Evolutionary conservation across 495 filamentous ascomycete species (phyloP), one percentile per base, ranked within the genome.

Genomic region (Trichocladium antarcticum): DNA sequence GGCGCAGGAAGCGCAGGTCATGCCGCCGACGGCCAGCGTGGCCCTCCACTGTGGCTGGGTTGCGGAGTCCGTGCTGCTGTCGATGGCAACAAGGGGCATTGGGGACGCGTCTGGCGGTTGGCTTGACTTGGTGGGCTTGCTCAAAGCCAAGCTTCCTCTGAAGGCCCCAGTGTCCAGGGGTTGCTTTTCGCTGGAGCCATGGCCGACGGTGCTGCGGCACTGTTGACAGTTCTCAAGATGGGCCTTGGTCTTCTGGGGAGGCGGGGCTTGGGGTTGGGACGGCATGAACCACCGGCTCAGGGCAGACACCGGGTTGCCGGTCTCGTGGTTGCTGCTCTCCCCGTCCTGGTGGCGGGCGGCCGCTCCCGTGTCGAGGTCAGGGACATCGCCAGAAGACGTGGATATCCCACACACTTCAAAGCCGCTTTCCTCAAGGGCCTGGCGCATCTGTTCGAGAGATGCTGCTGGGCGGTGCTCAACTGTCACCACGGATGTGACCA

Each of bases 1-100:
- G n/a, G 78, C 75, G 58, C 89, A 95, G 3, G 83, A 73, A 12
- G 78, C 78, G 62, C 89, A 95, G 6, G 84, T 92, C 85, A 95
- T 92, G 27, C 87, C 87, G 28, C 74, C 79, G 47, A 95, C 81
- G 4, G 82, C 78, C 45, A 87, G 70, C 3, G 80, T 78, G 15
- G 76, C 84, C 39, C 71, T 66, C 65, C 74, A 76, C 11, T 60
- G 42, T 3, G 38, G 57, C 12, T 53, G 56, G 5, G 24, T 1
- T 9, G 43, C n/a, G 15, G 34, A 9, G 29, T 46, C 48, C 14
- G 55, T 50, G 8, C 56, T 52, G 6, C 44, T 56, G 38, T 60
- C 55, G 28, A 62, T 48, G 35, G 52, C 50, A 15, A 62, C 51
- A 27, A 64, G 58, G 0, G 56, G n/a, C n/a, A n/a, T n/a, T n/a